Evolutionary conservation across 2,329 filamentous ascomycete species (phyloP).

Genomic region (Onygenales sp.): DNA sequence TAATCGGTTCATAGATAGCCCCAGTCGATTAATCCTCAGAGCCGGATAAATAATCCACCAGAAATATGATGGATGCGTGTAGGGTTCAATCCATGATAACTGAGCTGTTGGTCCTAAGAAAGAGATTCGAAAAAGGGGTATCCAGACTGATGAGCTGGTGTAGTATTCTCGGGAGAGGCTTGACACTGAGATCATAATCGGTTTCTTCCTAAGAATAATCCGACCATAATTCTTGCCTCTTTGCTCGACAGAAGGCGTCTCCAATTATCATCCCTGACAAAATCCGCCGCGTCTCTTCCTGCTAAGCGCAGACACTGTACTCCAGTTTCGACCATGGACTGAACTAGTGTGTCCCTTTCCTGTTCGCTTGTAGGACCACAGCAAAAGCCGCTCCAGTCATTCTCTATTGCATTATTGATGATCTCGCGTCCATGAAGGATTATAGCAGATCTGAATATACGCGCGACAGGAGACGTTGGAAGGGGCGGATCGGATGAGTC

Average conservation of each 20-base stretch:
- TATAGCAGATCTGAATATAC: constrained; percentile 5
- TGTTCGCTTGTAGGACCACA: background rate
- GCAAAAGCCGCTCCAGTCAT: constrained; percentile 6
- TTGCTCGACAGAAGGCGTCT: background rate
- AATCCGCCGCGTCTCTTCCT: background rate
- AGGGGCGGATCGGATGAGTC: background rate
- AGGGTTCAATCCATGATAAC: background rate
- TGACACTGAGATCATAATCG: background rate
- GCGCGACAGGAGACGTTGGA: constrained; percentile 1
- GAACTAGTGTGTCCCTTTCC: background rate
- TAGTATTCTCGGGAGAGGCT: background rate
- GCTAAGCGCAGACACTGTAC: background rate
- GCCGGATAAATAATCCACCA: background rate
- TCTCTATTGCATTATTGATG: constrained; percentile 8
- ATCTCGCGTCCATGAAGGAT: constrained; percentile 6
- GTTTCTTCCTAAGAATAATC: background rate
- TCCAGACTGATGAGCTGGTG: background rate
- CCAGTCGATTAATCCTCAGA: background rate
- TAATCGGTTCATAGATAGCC: background rate
- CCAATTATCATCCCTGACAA: background rate
- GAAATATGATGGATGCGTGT: background rate
- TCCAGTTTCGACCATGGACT: background rate
- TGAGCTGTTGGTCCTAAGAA: background rate
- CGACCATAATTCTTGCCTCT: background rate
- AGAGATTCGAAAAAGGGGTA: background rate